phyloP scores from a whole-genome alignment of 2,329 filamentous ascomycete species.

The Colletotrichum sublineola region DNA sequence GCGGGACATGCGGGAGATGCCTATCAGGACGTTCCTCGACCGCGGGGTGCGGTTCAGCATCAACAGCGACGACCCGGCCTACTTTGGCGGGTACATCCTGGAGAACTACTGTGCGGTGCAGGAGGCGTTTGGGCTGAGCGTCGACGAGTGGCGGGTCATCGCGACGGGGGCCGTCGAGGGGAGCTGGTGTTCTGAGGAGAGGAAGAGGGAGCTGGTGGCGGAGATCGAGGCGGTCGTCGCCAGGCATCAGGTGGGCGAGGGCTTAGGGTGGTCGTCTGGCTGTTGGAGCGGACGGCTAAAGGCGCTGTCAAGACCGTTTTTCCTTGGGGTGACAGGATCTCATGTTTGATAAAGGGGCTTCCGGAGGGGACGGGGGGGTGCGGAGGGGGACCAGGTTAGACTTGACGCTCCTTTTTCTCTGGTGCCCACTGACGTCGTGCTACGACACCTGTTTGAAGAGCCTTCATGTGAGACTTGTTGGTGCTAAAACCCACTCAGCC shows the following conservation, averaged over 20 bases:
- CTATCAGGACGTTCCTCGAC: constrained; percentile 73
- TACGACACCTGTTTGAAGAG: background rate
- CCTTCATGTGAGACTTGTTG: background rate
- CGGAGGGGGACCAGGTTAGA: background rate
- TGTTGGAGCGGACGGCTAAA: background rate
- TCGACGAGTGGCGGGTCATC: constrained; percentile 77
- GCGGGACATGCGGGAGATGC: constrained; percentile 53
- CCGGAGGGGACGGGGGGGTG: background rate
- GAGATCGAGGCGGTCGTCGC: constrained; percentile 53
- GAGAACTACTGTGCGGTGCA: constrained; percentile 84
- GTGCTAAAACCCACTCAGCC: background rate
- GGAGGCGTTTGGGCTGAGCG: constrained; percentile 73
- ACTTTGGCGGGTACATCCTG: constrained; percentile 81
- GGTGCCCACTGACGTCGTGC: background rate
- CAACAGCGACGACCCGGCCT: constrained; percentile 81
- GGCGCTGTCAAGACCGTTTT: background rate
- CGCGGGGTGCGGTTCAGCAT: constrained; percentile 76
- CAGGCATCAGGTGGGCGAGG: constrained; percentile 11
- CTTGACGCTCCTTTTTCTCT: background rate
- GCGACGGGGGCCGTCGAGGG: constrained; percentile 72
- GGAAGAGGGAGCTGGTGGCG: constrained; percentile 71
- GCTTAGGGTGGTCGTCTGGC: background rate
- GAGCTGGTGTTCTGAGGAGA: constrained; percentile 72
- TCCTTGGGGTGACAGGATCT: background rate
- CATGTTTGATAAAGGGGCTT: background rate